Percentiles rank a stretch among this genome's conserved stretches.
These are phyloP conservation scores for Boletus eberwhitei DNA, from an alignment of 768 basidiomycete genomes.

Conservation along the genomic window DNA sequence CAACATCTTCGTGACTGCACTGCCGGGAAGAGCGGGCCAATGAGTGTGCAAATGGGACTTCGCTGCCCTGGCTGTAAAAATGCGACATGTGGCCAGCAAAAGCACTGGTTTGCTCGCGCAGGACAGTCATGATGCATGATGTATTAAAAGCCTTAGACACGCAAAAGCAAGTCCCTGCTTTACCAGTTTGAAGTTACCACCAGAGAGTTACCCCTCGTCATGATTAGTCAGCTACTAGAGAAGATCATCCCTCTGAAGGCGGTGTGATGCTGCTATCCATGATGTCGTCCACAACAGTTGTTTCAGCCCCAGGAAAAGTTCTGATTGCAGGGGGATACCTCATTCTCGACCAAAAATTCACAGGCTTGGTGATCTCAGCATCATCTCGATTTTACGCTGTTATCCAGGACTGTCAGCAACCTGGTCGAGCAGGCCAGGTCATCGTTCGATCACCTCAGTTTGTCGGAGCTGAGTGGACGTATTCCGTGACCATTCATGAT, in stretches of 20 bases:
- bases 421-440: slow-evolving; percentile 43
- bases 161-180: no score
- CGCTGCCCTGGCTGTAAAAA: slow-evolving; percentile 95
- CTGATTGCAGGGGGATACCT: slow-evolving; percentile 95
- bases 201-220: background rate
- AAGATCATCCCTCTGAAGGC: background rate
- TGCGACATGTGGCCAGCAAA: slow-evolving; percentile 80
- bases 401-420: slow-evolving; percentile 39
- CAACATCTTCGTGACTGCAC: slow-evolving; percentile 69
- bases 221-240: slow-evolving; percentile 27
- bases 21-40: slow-evolving; percentile 53
- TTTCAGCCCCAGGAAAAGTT: slow-evolving; percentile 95
- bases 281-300: slow-evolving; percentile 57
- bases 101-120: slow-evolving; percentile 84
- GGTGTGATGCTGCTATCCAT: background rate
- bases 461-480: slow-evolving; percentile 72
- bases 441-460: slow-evolving; percentile 91
- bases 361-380: slow-evolving; percentile 87
- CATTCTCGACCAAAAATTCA: slow-evolving; percentile 83
- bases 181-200: no score
- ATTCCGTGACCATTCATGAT: slow-evolving; percentile 46
- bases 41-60: slow-evolving; percentile 76
- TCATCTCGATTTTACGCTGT: slow-evolving; percentile 92
- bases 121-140: slow-evolving; percentile 49
- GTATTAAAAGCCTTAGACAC: slow-evolving; percentile 7